A percentile compares a stretch with the other conserved stretches of the same genome.
Evolutionary conservation across 2,329 filamentous ascomycete genomes (phyloP).

Genomic region (Penicillium sp.): DNA sequence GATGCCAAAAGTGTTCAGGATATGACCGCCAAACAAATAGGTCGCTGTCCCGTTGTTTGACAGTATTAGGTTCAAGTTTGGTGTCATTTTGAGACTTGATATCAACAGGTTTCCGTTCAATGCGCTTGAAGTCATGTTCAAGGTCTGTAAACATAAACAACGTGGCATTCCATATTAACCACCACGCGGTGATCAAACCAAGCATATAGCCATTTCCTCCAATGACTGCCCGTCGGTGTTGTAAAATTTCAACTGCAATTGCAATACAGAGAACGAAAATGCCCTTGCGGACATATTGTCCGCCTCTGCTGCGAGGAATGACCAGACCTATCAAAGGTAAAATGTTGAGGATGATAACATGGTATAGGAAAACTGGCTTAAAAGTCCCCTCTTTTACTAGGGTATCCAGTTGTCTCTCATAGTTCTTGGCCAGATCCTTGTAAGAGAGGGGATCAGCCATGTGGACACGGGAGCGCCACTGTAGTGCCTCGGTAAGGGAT

Average conservation of each 20-base stretch:
- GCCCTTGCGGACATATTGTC: conserved; percentile 42
- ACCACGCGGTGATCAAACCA: conserved; percentile 55
- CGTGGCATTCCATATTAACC: conserved; percentile 52
- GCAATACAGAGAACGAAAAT: conserved; percentile 46
- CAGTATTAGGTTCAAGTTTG: background rate
- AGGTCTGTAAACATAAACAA: conserved; percentile 57
- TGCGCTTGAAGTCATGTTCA: conserved; percentile 55
- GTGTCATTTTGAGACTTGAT: background rate
- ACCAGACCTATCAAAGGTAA: conserved; percentile 51
- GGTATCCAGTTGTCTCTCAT: conserved; percentile 23
- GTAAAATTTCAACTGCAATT: conserved; percentile 46
- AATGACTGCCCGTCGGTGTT: conserved; percentile 47
- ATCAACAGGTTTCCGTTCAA: conserved; percentile 43
- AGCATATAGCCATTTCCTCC: conserved; percentile 55
- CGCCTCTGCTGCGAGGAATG: conserved; percentile 46
- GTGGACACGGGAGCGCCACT: background rate
- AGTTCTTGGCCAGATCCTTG: conserved; percentile 26
- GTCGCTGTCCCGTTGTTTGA: background rate
- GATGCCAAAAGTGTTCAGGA: conserved; percentile 50
- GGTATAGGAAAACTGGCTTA: conserved; percentile 38
- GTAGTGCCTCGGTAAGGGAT: background rate
- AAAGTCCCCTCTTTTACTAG: conserved; percentile 29
- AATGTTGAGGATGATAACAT: conserved; percentile 29
- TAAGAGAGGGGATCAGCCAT: conserved; percentile 33
- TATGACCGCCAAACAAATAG: conserved; percentile 55